phyloP scores from a whole-genome alignment of 805 yeast genomes.

The Hanseniaspora occidentalis region DNA sequence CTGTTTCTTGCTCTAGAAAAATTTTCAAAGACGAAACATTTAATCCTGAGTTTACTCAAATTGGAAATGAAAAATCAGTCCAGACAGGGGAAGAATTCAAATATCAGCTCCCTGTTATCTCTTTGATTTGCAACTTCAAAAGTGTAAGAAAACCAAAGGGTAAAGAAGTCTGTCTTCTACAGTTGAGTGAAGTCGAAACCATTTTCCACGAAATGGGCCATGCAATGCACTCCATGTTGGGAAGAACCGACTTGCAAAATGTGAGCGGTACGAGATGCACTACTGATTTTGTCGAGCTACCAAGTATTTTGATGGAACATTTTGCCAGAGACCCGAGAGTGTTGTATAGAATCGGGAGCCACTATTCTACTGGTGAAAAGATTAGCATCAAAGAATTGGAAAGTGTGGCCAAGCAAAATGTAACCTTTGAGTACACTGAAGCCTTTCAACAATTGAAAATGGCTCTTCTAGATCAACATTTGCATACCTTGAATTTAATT shows the following conservation, averaged over 20 bases:
- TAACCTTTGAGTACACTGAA: conserved; percentile 54
- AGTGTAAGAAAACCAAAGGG: conserved; percentile 23
- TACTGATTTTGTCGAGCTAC: conserved; percentile 93
- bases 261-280: conserved; percentile 92
- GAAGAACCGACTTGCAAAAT: conserved; percentile 80
- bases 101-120: conserved; percentile 74
- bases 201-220: conserved; percentile 98
- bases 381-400: conserved; percentile 37
- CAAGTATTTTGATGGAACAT: conserved; percentile 92
- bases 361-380: conserved; percentile 45
- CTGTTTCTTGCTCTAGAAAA: conserved; percentile 86
- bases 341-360: conserved; percentile 56
- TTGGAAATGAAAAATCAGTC: conserved; percentile 1
- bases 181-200: conserved; percentile 78
- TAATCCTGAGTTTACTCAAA: not conserved
- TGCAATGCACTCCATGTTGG: conserved; percentile 96
- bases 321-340: conserved; percentile 79
- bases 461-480: conserved; percentile 76
- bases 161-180: conserved; percentile 41
- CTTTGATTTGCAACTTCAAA: conserved; percentile 74
- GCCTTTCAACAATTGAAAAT: conserved; percentile 77
- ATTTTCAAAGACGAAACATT: conserved; percentile 42
- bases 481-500: conserved; percentile 37
- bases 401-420: conserved; percentile 33
- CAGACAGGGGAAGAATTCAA: conserved; percentile 33